Evolutionary conservation across 2,329 filamentous ascomycete genomes (phyloP), one percentile per base, ranked within the genome.

Genomic region (Alternaria angustiovoidea): DNA sequence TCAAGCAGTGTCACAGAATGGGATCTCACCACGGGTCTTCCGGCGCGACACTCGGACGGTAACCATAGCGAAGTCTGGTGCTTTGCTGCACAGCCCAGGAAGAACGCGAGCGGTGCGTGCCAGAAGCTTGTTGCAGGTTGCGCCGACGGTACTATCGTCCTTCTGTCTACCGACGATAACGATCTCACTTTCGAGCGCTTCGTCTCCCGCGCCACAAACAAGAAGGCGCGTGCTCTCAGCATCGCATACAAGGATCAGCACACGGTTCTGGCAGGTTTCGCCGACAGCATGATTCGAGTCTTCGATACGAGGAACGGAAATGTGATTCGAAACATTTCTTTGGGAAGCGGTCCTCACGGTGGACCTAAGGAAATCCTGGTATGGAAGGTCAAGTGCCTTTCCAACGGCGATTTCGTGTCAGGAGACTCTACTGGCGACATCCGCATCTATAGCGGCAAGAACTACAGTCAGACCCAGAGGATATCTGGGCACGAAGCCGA

Each of bases 51-150:
- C 78, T 93, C 92, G 18, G 93, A 91, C 71, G 95, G 94, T 46
- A 96, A 96, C 78, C 93, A 96, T 78, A 94, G 93, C 66, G 94
- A 97, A 74, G 94, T 98, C 63, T 99, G 95, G 95, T 98, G 94
- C 80, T 87, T 99, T 71, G 92, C 92, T 59, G 91, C 90, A 14
- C 94, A 97, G 80, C 95, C 94, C 3, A 82, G 84, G 65, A 80
- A 82, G 59, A 61, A 76, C 12, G 60, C 51, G 16, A 69, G 72
- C 59, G 36, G 28, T 16, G 49, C 63, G 2, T 74, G 76, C 51
- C 82, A 81, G 78, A 90, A 92, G 74, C 85, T 99, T 41, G 90
- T 96, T 12, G 91, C 89, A 54, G 95, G 95, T 14, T 98, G 94
- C 66, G 93, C 93, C 26, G 94, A 98, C 78, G 95, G 95, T 51